Conservation (phyloP, 306 rosid genomes). For the Sophora flavescens region DNA sequence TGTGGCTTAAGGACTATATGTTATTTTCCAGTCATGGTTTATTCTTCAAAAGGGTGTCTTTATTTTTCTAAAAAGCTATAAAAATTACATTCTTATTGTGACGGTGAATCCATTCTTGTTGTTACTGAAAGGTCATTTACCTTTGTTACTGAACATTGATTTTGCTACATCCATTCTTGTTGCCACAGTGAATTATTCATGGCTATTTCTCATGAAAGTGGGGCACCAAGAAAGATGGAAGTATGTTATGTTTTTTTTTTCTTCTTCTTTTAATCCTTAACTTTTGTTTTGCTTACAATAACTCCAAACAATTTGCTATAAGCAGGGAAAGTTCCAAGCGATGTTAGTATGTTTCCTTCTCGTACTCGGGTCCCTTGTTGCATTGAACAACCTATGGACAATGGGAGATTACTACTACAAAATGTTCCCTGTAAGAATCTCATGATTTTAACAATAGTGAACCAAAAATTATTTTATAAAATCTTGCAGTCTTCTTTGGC, state of each 20-base stretch:
- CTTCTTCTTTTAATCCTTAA: neutral
- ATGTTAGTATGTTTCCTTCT: slow-evolving; percentile 65
- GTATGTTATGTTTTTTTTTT: neutral
- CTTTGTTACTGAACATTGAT: neutral
- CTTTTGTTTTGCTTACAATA: neutral
- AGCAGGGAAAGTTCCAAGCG: slow-evolving; percentile 61
- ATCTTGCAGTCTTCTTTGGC: too few relatives aligned
- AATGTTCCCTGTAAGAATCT: slow-evolving; percentile 22
- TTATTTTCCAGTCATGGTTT: too few relatives aligned
- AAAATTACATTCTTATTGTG: too few relatives aligned
- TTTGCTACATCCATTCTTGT: neutral
- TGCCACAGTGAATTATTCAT: neutral
- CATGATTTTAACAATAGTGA: neutral
- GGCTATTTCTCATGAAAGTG: neutral
- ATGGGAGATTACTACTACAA: slow-evolving; percentile 66
- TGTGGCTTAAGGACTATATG: too few relatives aligned
- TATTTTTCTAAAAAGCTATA: neutral
- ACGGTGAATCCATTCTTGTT: too few relatives aligned
- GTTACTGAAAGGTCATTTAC: too few relatives aligned
- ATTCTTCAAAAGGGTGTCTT: too few relatives aligned
- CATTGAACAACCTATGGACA: slow-evolving; percentile 65
- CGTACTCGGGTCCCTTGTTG: slow-evolving; percentile 65
- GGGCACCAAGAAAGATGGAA: neutral
- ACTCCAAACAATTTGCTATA: neutral
- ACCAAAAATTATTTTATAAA: neutral